Conservation (phyloP, 202 grass and related monocot species). For the Saccharum hybrid region DNA sequence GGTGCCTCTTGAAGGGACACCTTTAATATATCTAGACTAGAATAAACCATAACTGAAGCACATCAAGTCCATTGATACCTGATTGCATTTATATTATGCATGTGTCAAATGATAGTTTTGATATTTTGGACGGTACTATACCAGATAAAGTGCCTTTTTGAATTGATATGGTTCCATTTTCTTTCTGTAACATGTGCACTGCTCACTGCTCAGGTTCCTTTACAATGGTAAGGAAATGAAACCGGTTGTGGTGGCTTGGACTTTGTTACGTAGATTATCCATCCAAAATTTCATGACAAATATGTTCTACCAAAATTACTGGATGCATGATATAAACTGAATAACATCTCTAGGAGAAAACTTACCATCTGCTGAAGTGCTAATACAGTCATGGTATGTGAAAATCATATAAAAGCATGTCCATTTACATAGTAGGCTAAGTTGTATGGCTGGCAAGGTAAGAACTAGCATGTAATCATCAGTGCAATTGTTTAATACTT, state of each 20-base stretch:
- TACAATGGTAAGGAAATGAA: neutral
- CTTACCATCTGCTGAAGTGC: neutral
- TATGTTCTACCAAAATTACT: neutral
- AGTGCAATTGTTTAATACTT: neutral
- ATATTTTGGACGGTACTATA: neutral
- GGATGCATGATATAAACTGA: neutral
- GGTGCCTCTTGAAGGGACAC: neutral
- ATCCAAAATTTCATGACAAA: neutral
- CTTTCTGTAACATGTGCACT: neutral
- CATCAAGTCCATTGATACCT: neutral
- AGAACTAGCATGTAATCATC: neutral
- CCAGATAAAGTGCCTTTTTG: neutral
- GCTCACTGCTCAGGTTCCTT: neutral
- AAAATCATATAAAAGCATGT: conserved; percentile 3
- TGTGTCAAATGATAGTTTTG: neutral
- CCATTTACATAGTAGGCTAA: conserved; percentile 18
- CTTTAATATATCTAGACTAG: neutral
- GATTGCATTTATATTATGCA: neutral
- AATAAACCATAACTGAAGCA: neutral
- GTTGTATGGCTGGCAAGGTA: neutral
- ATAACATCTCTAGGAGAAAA: conserved; percentile 17
- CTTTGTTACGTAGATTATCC: conserved; percentile 6
- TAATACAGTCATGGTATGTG: neutral
- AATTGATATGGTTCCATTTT: neutral
- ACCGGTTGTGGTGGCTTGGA: neutral